Conservation (phyloP, 345 rosid genomes). For the Populus pruinosa region DNA sequence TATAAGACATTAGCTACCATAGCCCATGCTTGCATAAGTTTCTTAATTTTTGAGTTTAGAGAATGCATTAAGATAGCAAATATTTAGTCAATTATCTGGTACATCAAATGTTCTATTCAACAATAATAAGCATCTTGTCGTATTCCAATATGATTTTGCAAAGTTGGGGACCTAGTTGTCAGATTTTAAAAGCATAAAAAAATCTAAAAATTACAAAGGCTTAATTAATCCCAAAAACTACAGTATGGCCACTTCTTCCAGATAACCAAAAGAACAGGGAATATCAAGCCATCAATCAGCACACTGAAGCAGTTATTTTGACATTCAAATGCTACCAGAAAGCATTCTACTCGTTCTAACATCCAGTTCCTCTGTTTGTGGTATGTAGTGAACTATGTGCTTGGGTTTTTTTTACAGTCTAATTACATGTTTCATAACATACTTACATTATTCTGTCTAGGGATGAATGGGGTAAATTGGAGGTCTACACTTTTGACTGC, state of each 20-base stretch:
- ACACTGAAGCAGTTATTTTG: background rate
- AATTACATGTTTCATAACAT: no score
- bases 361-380: no score
- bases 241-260: background rate
- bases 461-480: no score
- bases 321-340: background rate
- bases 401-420: no score
- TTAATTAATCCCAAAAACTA: background rate
- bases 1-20: constrained; percentile 4
- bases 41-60: background rate
- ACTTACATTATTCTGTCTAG: no score
- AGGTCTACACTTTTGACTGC: no score
- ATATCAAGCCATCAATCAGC: background rate
- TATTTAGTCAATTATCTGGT: background rate
- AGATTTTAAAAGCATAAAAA: background rate
- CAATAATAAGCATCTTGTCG: background rate
- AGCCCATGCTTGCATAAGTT: background rate
- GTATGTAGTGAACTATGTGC: no score
- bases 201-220: background rate
- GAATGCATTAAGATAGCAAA: background rate
- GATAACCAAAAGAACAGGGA: background rate
- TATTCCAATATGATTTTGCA: background rate
- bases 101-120: background rate
- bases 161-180: background rate
- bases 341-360: background rate